A percentile compares a stretch with the other conserved stretches of the same genome.
Conservation (phyloP, 2,329 filamentous ascomycete species). For the Aspergillus pseudoglaucus region DNA sequence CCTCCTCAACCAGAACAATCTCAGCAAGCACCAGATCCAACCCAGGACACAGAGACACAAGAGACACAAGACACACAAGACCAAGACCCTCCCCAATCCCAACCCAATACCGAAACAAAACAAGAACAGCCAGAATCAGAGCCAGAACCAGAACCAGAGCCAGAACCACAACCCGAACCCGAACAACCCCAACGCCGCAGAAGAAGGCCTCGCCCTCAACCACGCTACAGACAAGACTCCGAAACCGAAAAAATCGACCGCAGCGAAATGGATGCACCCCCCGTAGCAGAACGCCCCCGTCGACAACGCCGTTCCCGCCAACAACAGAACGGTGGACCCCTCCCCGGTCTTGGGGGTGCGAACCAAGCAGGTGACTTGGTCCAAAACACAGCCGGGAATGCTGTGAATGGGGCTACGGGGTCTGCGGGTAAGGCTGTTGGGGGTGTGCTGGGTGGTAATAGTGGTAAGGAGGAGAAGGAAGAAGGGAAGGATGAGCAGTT, state of each 20-base stretch:
- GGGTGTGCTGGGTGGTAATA: slow-evolving; percentile 27
- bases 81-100: slow-evolving; percentile 10
- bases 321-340: slow-evolving; percentile 28
- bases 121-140: slow-evolving; percentile 29
- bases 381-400: slow-evolving; percentile 41
- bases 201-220: slow-evolving; percentile 11
- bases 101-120: slow-evolving; percentile 38
- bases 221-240: slow-evolving; percentile 22
- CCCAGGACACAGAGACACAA: slow-evolving; percentile 17
- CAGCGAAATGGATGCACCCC: slow-evolving; percentile 44
- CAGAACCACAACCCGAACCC: slow-evolving; percentile 37
- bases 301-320: slow-evolving; percentile 50
- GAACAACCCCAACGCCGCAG: slow-evolving; percentile 23
- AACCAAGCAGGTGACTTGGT: slow-evolving; percentile 54
- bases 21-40: slow-evolving; percentile 24
- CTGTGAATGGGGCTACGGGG: slow-evolving; percentile 35
- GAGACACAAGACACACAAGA: slow-evolving; percentile 6
- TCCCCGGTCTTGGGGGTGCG: slow-evolving; percentile 49
- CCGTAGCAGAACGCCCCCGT: slow-evolving; percentile 40
- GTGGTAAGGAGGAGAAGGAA: slow-evolving; percentile 36
- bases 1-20: slow-evolving; percentile 7
- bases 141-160: slow-evolving; percentile 14
- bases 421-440: slow-evolving; percentile 40
- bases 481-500: slow-evolving; percentile 57
- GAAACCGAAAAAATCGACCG: slow-evolving; percentile 51